Conservation (phyloP, 192 early-diverging fungal species). For the Entomortierella beljakovae region DNA sequence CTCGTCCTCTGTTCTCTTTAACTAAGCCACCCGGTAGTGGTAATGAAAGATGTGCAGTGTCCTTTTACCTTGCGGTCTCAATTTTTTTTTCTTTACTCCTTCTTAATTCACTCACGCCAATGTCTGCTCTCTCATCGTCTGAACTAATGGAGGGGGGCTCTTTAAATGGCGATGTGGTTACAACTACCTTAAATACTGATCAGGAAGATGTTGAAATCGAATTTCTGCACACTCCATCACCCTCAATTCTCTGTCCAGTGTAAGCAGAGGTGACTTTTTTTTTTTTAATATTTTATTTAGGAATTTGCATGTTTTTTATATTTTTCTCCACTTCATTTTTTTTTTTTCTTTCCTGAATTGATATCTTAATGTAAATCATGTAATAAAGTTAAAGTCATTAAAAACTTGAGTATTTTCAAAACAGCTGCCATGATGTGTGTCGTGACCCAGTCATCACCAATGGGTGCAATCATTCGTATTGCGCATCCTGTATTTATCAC, state of each 20-base stretch:
- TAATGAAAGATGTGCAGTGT: too few species aligned
- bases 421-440: slow-evolving; percentile 69
- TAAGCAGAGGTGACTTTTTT: slow-evolving; percentile 7
- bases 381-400: neutral
- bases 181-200: neutral
- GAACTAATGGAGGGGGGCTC: neutral
- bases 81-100: neutral
- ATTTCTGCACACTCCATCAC: slow-evolving; percentile 57
- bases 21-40: neutral
- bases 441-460: slow-evolving; percentile 68
- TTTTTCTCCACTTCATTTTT: neutral
- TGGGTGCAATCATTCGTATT: slow-evolving; percentile 73
- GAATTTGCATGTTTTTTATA: neutral
- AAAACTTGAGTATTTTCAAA: neutral
- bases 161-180: neutral
- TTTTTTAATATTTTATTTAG: neutral
- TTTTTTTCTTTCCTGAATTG: neutral
- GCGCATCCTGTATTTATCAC: slow-evolving; percentile 66
- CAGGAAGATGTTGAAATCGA: slow-evolving; percentile 54
- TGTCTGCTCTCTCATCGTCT: slow-evolving; percentile 15
- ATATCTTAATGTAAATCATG: neutral
- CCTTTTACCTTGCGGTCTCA: neutral
- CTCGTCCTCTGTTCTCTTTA: neutral
- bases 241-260: slow-evolving; percentile 59
- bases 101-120: neutral